Conservation (phyloP, 345 rosid species). For the Lepidium sativum region DNA sequence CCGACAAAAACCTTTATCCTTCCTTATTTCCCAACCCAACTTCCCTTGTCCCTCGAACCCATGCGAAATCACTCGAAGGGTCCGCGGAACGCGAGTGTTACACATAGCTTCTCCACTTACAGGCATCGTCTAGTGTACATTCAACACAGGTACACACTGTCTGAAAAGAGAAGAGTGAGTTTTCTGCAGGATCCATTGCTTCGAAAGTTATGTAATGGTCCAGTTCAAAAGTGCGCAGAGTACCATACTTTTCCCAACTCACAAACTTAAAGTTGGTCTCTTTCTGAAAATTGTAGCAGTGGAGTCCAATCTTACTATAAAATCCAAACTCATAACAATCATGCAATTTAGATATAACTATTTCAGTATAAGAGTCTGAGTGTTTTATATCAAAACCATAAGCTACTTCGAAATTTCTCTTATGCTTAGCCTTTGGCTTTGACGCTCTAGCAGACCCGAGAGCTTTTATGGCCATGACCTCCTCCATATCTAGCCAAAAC, state of each 20-base stretch:
- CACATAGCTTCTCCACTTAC: no score
- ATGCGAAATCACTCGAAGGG: no score
- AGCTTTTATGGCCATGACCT: background rate
- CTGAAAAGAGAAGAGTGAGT: background rate
- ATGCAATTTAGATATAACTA: background rate
- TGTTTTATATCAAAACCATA: background rate
- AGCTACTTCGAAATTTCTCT: background rate
- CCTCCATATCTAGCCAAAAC: background rate
- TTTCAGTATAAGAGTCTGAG: background rate
- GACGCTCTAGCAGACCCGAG: no score
- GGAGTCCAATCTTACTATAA: background rate
- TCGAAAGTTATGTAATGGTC: background rate
- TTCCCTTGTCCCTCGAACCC: no score
- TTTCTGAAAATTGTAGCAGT: background rate
- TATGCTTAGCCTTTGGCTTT: background rate
- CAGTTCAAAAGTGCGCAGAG: background rate
- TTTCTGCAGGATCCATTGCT: background rate
- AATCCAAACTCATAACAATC: background rate
- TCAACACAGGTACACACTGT: background rate
- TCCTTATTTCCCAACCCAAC: no score
- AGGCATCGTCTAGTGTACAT: background rate
- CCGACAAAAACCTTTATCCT: no score
- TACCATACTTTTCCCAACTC: background rate
- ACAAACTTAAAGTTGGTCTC: background rate
- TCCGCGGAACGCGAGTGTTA: no score